Evolutionary conservation across 2,329 filamentous ascomycete genomes (phyloP).

Genomic region (Rhynchosporium graminicola): DNA sequence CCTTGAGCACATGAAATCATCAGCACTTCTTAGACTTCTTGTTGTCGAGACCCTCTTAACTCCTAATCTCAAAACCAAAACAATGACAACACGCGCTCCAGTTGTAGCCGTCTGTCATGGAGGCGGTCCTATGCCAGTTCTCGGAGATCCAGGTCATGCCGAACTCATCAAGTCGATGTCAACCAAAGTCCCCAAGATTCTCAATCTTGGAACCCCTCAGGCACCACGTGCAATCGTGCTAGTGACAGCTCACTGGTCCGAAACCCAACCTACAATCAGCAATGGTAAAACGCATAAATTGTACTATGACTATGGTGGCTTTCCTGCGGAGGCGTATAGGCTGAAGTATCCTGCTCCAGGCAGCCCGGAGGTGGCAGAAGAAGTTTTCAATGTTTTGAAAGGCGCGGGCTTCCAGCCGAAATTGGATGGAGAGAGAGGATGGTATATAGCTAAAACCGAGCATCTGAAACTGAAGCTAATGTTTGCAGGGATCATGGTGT

Average conservation of each 20-base stretch:
- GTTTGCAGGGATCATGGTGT: slow-evolving; percentile 63
- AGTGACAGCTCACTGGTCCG: slow-evolving; percentile 76
- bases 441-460: slow-evolving; percentile 9
- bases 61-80: neutral
- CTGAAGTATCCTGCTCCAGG: slow-evolving; percentile 59
- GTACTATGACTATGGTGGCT: slow-evolving; percentile 61
- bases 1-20: slow-evolving; percentile 1
- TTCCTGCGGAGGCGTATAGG: slow-evolving; percentile 56
- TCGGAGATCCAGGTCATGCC: slow-evolving; percentile 55
- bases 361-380: slow-evolving; percentile 52
- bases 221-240: slow-evolving; percentile 71
- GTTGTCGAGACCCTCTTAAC: neutral
- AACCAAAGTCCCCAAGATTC: slow-evolving; percentile 55
- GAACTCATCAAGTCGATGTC: slow-evolving; percentile 54
- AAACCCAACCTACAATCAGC: slow-evolving; percentile 55
- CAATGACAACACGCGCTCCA: slow-evolving; percentile 21
- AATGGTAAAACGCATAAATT: slow-evolving; percentile 50
- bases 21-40: neutral
- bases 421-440: slow-evolving; percentile 33
- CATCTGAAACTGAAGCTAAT: neutral
- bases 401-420: slow-evolving; percentile 44
- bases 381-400: slow-evolving; percentile 49
- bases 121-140: slow-evolving; percentile 56
- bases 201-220: slow-evolving; percentile 53
- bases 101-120: slow-evolving; percentile 35